Base-by-base conservation (phyloP, 805 yeast species). In the Metschnikowia reukaufii region DNA sequence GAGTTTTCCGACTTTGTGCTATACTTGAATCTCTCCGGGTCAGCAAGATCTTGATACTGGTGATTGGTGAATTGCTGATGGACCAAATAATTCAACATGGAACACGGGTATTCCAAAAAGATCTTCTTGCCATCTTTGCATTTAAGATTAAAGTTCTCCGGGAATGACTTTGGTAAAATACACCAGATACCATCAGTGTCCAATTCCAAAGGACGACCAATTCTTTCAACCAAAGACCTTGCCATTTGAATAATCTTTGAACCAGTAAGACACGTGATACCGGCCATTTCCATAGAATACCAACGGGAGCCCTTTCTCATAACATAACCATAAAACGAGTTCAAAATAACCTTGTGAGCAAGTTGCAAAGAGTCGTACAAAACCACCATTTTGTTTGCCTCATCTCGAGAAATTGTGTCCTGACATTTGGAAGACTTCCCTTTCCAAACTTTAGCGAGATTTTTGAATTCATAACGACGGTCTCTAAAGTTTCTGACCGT, bases 131-230 rank as follows among this genome's bases (percentile, higher is more conserved):
- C 98, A 58, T 84, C 82, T 54, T 83, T 81, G 59, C 87, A 64
- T 48, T 79, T 76, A 61, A 94, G 81, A 17, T 74, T 74, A 65
- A 76, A 89, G 56, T 90, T 86, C 59, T 94, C 99, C 0, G 99
- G 99, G 64, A 94, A 94, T 1, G 96, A 80, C 42, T 82, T 77
- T 1, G 99, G 99, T 36, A 94, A 72, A 53, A 91, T 94, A 79
- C 99, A 94, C 99, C 99, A 94, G 61, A 94, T 94, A 74, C 99
- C 99, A 76, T 94, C 99, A 0, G 99, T 94, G 67, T 94, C 99
- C 54, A 94, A 78, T 62, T 94, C 99, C 50, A 94, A 72, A 0
- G 99, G 99, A 57, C 98, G 77, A 1, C 99, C 99, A 4, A 95
- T 70, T 58, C 97, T 73, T 63, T 92, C 98, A 12, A 94, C 97